Conservation (phyloP, 192 early-diverging fungal genomes). For the Mortierella alpina region DNA sequence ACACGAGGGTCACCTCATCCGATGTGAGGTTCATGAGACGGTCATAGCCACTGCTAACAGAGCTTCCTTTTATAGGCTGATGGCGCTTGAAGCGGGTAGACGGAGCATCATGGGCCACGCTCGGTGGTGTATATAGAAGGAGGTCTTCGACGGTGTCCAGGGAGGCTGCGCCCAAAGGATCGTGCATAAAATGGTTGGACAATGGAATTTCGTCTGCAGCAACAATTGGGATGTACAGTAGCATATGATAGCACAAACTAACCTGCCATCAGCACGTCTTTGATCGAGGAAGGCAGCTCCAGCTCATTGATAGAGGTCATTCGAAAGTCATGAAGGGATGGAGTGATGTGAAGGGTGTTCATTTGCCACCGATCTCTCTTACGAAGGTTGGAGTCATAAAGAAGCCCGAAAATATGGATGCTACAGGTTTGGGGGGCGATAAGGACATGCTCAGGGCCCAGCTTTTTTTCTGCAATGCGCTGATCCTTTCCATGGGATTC, state of each 20-base stretch:
- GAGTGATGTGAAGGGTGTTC: not conserved
- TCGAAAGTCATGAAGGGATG: not conserved
- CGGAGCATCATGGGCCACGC: slow-evolving; percentile 4
- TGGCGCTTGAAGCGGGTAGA: slow-evolving; percentile 37
- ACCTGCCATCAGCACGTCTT: slow-evolving; percentile 25
- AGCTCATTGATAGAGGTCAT: slow-evolving; percentile 51
- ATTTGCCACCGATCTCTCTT: not conserved
- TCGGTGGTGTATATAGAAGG: slow-evolving; percentile 34
- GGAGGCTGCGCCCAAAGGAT: slow-evolving; percentile 24
- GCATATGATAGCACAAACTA: not conserved
- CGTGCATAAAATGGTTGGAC: not conserved
- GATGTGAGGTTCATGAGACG: slow-evolving; percentile 36
- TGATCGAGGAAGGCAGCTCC: slow-evolving; percentile 26
- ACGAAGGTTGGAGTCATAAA: no score
- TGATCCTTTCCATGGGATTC: not conserved
- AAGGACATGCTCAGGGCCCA: no score
- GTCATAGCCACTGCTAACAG: slow-evolving; percentile 14
- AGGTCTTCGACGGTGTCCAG: slow-evolving; percentile 49
- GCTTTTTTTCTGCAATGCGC: no score
- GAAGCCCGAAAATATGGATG: no score
- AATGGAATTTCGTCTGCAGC: not conserved
- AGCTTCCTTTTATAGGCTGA: slow-evolving; percentile 27
- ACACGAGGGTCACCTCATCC: slow-evolving; percentile 21
- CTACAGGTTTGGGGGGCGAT: not conserved
- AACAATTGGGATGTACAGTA: not conserved